phyloP scores from a whole-genome alignment of 164 flowering plant species.

The Vitis rupestris region DNA sequence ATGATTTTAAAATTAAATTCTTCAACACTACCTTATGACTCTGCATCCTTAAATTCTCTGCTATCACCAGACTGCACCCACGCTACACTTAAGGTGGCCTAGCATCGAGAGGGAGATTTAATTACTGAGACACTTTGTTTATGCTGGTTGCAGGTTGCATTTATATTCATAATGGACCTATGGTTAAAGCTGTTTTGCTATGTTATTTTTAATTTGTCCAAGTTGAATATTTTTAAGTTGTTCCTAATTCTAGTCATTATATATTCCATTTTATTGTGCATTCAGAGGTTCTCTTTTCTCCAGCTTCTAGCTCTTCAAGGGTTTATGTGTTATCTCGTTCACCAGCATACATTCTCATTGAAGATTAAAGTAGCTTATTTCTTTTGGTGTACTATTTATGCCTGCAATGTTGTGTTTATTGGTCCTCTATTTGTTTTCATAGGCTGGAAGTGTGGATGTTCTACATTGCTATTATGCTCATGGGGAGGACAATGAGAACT shows the following conservation, averaged over 20 bases:
- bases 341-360: neutral
- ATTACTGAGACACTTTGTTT: no score
- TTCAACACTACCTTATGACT: no score
- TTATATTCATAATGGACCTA: no score
- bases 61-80: no score
- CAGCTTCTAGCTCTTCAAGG: no score
- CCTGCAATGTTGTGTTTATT: slow-evolving; percentile 1
- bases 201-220: neutral
- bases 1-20: no score
- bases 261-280: neutral
- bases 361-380: neutral
- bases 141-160: no score
- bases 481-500: slow-evolving; percentile 82
- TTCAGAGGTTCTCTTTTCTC: no score
- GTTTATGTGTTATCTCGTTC: neutral
- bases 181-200: no score
- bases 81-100: no score
- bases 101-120: no score
- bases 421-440: slow-evolving; percentile 13
- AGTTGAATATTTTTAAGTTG: neutral
- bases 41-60: no score
- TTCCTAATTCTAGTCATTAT: neutral
- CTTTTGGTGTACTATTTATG: neutral
- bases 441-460: slow-evolving; percentile 91
- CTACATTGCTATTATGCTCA: slow-evolving; percentile 97